These are phyloP conservation scores for Paramarasmius palmivorus DNA, from an alignment of 1,284 basidiomycete species.

Conservation along the genomic window DNA sequence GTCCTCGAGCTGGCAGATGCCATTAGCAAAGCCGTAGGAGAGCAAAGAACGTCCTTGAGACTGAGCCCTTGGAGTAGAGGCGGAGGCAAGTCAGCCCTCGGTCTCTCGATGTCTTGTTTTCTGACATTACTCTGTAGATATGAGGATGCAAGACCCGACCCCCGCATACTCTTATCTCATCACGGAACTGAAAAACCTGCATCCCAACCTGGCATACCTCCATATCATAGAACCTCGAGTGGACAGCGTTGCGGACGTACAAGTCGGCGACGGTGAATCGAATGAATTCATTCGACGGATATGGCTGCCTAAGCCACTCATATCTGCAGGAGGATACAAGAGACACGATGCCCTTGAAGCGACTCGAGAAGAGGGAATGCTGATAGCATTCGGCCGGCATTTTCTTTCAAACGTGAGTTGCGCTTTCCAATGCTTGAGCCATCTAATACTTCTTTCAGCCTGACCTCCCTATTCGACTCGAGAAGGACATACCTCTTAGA, in stretches of 20 bases:
- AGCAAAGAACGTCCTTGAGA: constrained; percentile 43
- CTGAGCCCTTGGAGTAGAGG: constrained; percentile 46
- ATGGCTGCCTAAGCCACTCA: constrained; percentile 31
- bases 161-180: constrained; percentile 33
- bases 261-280: constrained; percentile 10
- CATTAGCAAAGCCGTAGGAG: constrained; percentile 32
- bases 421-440: background rate
- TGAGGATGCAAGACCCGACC: constrained; percentile 41
- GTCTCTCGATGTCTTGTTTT: too few relatives aligned
- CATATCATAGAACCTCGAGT: constrained; percentile 44
- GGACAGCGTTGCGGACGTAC: background rate
- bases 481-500: constrained; percentile 27
- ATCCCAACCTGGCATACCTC: constrained; percentile 47
- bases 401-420: constrained; percentile 11
- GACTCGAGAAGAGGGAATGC: background rate
- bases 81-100: constrained; percentile 22
- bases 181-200: constrained; percentile 20
- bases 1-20: constrained; percentile 43
- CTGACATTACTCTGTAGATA: constrained; percentile 17
- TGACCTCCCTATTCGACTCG: constrained; percentile 47
- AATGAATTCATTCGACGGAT: constrained; percentile 32
- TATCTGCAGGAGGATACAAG: constrained; percentile 37
- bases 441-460: constrained; percentile 31
- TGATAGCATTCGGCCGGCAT: constrained; percentile 9
- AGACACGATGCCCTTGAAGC: constrained; percentile 18